Evolutionary conservation across 805 yeast species (phyloP), one percentile per base, ranked within the genome.

Genomic region (Yarrowia porcina): DNA sequence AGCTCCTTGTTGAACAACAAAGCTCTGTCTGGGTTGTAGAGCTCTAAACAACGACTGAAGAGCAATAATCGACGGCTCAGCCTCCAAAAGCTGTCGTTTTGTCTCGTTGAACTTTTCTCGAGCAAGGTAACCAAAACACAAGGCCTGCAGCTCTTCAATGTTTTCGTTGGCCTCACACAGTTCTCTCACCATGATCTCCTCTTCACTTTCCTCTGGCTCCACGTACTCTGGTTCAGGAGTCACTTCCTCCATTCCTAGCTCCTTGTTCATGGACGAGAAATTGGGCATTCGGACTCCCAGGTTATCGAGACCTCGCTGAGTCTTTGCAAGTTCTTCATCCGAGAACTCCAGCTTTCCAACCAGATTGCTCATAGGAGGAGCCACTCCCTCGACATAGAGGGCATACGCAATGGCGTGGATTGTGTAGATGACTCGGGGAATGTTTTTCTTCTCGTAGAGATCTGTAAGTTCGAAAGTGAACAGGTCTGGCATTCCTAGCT

Each of bases 351-450:
- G 69, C 63, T 80, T 78, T 3, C 88, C 91, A 10, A 85, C 86
- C 33, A 89, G 73, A 66, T 83, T 82, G 33, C 79, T 80, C 70
- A 93, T 81, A 4, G 78, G 75, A 1, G 92, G 89, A 21, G 86
- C 85, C 18, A 76, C 75, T 25, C 82, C 80, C 27, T 83, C 78
- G 59, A 77, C 77, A 20, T 86, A 80, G 63, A 94, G 78, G 71
- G 90, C 83, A 67, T 83, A 89, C 57, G 91, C 85, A 66, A 93
- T 75, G 2, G 97, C 97, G 76, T 93, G 97, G 36, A 94, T 75
- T 68, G 97, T 92, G 74, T 90, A 91, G 71, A 94, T 88, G 25
- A 94, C 98, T 71, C 90, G 92, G 15, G 98, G 98, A 20, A 92
- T 82, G 71, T 93, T 89, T 70, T 90, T 92, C 70, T 87, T 87